Conservation (phyloP, 2,329 filamentous ascomycete species). For the Tolypocladium pustulatum region DNA sequence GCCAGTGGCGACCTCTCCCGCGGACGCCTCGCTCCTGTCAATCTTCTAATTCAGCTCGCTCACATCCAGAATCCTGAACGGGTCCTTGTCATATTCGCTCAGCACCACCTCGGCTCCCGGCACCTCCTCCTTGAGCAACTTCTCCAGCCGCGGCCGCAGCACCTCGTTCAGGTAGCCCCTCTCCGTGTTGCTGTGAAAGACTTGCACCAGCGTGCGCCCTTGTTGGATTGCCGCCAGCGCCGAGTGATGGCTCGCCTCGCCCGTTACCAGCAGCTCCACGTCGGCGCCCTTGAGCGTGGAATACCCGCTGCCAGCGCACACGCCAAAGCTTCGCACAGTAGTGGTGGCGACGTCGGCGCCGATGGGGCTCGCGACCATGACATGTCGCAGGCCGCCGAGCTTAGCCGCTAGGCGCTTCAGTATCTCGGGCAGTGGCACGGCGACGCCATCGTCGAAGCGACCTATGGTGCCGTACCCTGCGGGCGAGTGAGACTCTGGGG, state of each 20-base stretch:
- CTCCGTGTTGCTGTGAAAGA: conserved; percentile 93
- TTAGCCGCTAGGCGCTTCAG: conserved; percentile 49
- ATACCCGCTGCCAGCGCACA: conserved; percentile 84
- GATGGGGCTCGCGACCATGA: conserved; percentile 43
- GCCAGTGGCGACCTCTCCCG: neutral
- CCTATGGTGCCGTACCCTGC: conserved; percentile 44
- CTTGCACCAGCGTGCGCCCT: conserved; percentile 69
- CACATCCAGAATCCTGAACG: conserved; percentile 65
- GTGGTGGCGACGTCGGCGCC: conserved; percentile 23
- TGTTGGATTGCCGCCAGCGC: conserved; percentile 77
- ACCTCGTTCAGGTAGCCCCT: conserved; percentile 66
- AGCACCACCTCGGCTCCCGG: conserved; percentile 53
- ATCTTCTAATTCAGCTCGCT: conserved; percentile 19
- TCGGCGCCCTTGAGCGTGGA: conserved; percentile 59
- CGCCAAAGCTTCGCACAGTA: conserved; percentile 59
- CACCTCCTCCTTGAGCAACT: conserved; percentile 40
- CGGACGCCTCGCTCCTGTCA: neutral
- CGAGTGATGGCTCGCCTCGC: conserved; percentile 89
- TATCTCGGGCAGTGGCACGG: conserved; percentile 31
- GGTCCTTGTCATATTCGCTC: conserved; percentile 75
- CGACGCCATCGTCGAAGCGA: conserved; percentile 22
- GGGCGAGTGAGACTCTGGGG: conserved; percentile 32
- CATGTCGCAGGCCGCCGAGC: conserved; percentile 52
- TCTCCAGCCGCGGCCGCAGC: conserved; percentile 55
- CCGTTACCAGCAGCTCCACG: conserved; percentile 79